Base-by-base conservation (phyloP, 192 early-diverging fungal genomes). In the Diversispora epigaea region DNA sequence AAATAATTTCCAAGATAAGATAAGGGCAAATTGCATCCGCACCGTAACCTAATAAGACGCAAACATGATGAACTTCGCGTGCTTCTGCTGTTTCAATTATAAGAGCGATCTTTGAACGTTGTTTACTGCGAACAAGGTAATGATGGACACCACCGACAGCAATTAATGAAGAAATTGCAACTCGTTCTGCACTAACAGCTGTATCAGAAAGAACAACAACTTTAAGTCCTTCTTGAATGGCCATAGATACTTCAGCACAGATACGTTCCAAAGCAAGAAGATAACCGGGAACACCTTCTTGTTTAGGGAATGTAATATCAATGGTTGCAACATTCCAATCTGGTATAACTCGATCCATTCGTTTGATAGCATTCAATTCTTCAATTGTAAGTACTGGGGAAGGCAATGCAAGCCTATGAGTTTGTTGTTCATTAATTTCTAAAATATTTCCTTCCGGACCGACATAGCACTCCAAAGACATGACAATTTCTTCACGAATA, bases 401-500 rank as follows among this genome's bases (percentile, higher is more conserved):
- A 17, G 92, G 89, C 4, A 99, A 86, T 15, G 86, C 81, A 70
- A 99, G 79, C 39, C 93, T 89, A 62, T 89, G 86, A 69, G 90
- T 88, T 80, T 99, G 97, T 15, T 78, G 77, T 71, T 88, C 87
- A 4, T 90, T 84, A 58, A 96, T 88, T 78, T 95, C 93, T 65
- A 99, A 88, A 68, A 99, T 84, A 77, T 99, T 99, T 55, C 94
- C 95, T 78, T 94, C 92, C 6, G 95, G 93, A 22, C 97, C 97
- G 17, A 99, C 85, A 81, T 95, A 94, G 86, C 95, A 96, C 46
- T 91, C 89, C 40, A 97, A 86, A 19, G 94, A 95, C 97, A 99
- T 99, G 86, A 99, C 95, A 77, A 98, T 92, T 72, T 94, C 91
- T 83, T 99, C 96, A 78, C 97, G 94, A 80, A 99, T 98, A 65